Evolutionary conservation across 2,329 filamentous ascomycete genomes (phyloP).

Genomic region (Neopestalotiopsis clavispora): DNA sequence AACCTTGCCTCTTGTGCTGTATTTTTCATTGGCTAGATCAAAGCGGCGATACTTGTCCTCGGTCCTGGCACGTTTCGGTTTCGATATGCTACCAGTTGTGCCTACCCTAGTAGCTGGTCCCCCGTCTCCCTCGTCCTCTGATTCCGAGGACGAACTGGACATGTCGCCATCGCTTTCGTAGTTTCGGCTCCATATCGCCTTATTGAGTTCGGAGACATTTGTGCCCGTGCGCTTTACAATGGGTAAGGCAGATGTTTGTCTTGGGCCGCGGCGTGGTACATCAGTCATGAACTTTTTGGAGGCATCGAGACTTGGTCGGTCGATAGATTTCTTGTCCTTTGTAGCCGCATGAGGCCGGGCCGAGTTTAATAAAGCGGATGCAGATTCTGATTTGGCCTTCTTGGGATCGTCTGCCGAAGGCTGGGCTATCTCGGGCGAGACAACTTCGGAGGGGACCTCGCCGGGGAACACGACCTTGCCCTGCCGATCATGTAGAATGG

Average conservation of each 20-base stretch:
- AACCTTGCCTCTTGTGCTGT: slow-evolving; percentile 67
- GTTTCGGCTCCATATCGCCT: slow-evolving; percentile 18
- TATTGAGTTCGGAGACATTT: slow-evolving; percentile 26
- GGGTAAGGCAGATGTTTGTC: slow-evolving; percentile 20
- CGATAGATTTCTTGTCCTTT: slow-evolving; percentile 1
- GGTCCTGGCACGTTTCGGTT: slow-evolving; percentile 20
- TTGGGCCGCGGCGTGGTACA: slow-evolving; percentile 19
- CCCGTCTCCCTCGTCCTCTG: slow-evolving; percentile 24
- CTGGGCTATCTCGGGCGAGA: slow-evolving; percentile 24
- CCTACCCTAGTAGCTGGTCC: slow-evolving; percentile 12
- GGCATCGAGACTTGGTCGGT: slow-evolving; percentile 22
- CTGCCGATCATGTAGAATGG: slow-evolving; percentile 26
- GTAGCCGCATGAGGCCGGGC: background rate
- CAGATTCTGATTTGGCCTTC: slow-evolving; percentile 24
- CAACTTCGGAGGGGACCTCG: slow-evolving; percentile 30
- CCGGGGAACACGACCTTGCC: slow-evolving; percentile 30
- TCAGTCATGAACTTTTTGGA: slow-evolving; percentile 27
- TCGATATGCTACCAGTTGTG: slow-evolving; percentile 15
- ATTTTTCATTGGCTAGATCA: slow-evolving; percentile 66
- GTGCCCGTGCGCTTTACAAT: slow-evolving; percentile 28
- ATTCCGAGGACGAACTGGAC: slow-evolving; percentile 27
- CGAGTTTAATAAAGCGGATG: background rate
- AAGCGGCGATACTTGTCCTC: slow-evolving; percentile 56
- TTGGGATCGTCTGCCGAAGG: slow-evolving; percentile 13
- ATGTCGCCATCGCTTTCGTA: slow-evolving; percentile 20